phyloP scores from a whole-genome alignment of 768 basidiomycete genomes.

The Suillus spraguei region DNA sequence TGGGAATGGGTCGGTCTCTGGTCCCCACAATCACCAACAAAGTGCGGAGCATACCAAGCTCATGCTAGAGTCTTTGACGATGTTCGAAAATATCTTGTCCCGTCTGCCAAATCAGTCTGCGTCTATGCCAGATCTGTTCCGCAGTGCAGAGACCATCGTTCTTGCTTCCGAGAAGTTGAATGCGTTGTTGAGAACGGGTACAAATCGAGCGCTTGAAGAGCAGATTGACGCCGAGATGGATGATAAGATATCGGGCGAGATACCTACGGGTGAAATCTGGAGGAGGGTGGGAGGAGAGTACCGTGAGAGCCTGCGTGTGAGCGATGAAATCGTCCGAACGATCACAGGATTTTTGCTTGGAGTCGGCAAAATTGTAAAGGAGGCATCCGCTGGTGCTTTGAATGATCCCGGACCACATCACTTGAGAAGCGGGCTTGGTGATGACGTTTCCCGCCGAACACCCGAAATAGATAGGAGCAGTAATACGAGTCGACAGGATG shows the following conservation, averaged over 20 bases:
- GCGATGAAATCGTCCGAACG: constrained; percentile 78
- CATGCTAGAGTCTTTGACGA: constrained; percentile 66
- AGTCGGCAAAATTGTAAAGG: constrained; percentile 68
- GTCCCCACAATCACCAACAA: constrained; percentile 19
- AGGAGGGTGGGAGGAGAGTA: constrained; percentile 69
- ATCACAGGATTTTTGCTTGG: constrained; percentile 79
- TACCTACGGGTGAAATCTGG: constrained; percentile 54
- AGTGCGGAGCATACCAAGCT: constrained; percentile 65
- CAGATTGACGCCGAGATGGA: constrained; percentile 79
- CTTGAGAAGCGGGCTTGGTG: constrained; percentile 57
- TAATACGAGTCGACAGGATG: constrained; percentile 55
- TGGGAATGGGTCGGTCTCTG: constrained; percentile 17
- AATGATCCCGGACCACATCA: constrained; percentile 42
- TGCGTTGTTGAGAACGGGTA: constrained; percentile 55
- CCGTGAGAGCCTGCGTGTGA: constrained; percentile 67
- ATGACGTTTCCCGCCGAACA: constrained; percentile 42
- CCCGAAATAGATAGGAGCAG: constrained; percentile 41
- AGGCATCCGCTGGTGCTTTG: constrained; percentile 39
- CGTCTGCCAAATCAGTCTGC: constrained; percentile 52
- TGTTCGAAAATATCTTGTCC: constrained; percentile 69
- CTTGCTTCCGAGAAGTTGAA: constrained; percentile 70
- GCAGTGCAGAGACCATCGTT: constrained; percentile 65
- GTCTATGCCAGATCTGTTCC: constrained; percentile 54
- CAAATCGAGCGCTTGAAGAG: constrained; percentile 62
- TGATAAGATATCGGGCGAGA: constrained; percentile 36